Evolutionary conservation across 768 basidiomycete genomes (phyloP).

Genomic region (Leucocoprinus leucothites): DNA sequence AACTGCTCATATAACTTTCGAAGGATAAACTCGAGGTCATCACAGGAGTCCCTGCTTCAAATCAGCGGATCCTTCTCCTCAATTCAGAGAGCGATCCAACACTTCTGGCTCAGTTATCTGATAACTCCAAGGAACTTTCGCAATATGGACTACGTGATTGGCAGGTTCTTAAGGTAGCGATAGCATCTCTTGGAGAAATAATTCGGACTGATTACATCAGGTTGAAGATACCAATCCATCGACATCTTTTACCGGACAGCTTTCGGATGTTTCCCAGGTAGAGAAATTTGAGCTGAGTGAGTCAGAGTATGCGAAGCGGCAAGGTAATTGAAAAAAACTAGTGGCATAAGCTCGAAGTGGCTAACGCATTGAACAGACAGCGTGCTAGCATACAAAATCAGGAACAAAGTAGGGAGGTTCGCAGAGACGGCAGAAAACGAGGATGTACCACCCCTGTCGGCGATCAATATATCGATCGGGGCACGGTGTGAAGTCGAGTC

Average conservation of each 20-base stretch:
- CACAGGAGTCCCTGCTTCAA: conserved; percentile 81
- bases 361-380: conserved; percentile 54
- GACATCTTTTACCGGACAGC: conserved; percentile 74
- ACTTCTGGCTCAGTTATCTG: conserved; percentile 53
- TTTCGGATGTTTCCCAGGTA: conserved; percentile 80
- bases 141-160: conserved; percentile 73
- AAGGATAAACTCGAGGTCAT: conserved; percentile 83
- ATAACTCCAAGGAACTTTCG: conserved; percentile 67
- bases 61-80: conserved; percentile 67
- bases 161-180: conserved; percentile 76
- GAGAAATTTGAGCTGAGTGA: conserved; percentile 90
- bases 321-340: conserved; percentile 48
- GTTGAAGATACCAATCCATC: conserved; percentile 77
- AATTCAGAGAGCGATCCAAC: conserved; percentile 52
- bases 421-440: conserved; percentile 44
- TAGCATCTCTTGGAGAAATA: neutral
- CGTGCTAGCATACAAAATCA: conserved; percentile 85
- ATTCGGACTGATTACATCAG: conserved; percentile 30
- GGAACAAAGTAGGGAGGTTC: conserved; percentile 86
- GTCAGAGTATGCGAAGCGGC: conserved; percentile 75
- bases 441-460: conserved; percentile 18
- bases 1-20: conserved; percentile 7
- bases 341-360: neutral
- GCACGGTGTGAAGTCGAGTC: conserved; percentile 84
- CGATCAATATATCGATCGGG: conserved; percentile 57